Evolutionary conservation across 1,284 basidiomycete species (phyloP), one percentile per base, ranked within the genome.

Genomic region (Rhodotorula mucilaginosa): DNA sequence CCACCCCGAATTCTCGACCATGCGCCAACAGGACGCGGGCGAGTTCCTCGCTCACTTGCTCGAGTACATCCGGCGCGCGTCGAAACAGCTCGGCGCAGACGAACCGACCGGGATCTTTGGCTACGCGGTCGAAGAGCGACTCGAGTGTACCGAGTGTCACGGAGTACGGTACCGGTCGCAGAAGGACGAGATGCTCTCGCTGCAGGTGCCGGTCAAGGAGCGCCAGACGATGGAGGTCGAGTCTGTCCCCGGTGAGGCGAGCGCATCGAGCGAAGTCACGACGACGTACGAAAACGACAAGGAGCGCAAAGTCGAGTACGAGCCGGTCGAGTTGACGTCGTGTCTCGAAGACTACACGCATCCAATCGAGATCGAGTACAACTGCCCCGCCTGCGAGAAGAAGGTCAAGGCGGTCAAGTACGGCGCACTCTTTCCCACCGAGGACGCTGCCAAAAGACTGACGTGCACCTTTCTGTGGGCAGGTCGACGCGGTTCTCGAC

Each of bases 11-110:
- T 99, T 99, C 79, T 86, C 91, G 47, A 98, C 94, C 26, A 98
- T 98, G 95, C 87, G 88, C 58, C 95, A 99, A 82, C 96, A 99
- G 81, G 96, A 99, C 79, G 88, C 95, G 2, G 94, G 97, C 79
- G 96, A 99, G 82, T 99, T 99, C 83, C 85, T 99, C 71, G 86
- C 88, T 66, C 88, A 96, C 81, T 82, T 98, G 15, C 79, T 98
- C 64, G 87, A 86, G 5, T 84, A 87, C 23, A 82, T 97, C 21
- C 85, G 91, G 64, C 82, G 88, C 74, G 85, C 90, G 77, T 83
- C 87, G 60, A 87, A 88, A 79, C 74, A 82, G 82, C 13, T 58
- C 54, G 58, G 58, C n/a, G 18, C 44, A 63, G 82, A 72, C 72
- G 88, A 91, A 71, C 87, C 93, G 3, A 96, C 93, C 0, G 84